Conservation (phyloP, 768 basidiomycete species). For the Crassisporium funariophilum region DNA sequence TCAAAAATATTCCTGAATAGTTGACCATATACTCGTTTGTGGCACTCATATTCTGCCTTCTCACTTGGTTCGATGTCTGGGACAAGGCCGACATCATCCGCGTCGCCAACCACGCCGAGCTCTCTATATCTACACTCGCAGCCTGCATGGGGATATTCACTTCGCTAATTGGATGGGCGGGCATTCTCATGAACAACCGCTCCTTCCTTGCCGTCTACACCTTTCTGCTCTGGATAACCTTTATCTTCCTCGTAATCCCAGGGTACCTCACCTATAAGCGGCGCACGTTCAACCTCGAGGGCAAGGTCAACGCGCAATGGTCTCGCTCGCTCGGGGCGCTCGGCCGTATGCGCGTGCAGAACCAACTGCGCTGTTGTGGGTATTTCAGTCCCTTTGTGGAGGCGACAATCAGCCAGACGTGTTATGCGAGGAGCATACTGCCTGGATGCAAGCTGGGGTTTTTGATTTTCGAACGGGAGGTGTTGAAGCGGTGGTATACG, state of each 20-base stretch:
- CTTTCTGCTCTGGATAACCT: conserved; percentile 73
- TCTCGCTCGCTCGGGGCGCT: conserved; percentile 53
- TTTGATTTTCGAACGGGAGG: conserved; percentile 52
- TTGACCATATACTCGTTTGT: conserved; percentile 62
- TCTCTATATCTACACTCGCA: conserved; percentile 68
- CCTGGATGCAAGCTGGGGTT: conserved; percentile 78
- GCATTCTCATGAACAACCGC: conserved; percentile 84
- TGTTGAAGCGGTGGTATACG: conserved; percentile 68
- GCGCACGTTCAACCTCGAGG: conserved; percentile 60
- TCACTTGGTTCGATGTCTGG: conserved; percentile 83
- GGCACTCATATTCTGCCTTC: conserved; percentile 62
- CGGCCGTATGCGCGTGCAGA: conserved; percentile 70
- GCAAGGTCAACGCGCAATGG: conserved; percentile 79
- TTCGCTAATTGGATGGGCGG: conserved; percentile 74
- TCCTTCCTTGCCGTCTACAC: conserved; percentile 78
- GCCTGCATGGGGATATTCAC: conserved; percentile 63
- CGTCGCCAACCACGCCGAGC: conserved; percentile 64
- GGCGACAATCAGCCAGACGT: conserved; percentile 71
- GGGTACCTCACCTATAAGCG: conserved; percentile 80
- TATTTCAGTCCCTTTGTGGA: conserved; percentile 82
- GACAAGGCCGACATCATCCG: conserved; percentile 66
- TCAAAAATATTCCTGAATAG: conserved; percentile 11
- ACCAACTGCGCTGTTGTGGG: conserved; percentile 76
- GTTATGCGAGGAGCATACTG: conserved; percentile 69
- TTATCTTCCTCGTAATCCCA: conserved; percentile 69